phyloP scores from a whole-genome alignment of 257 asterid genomes.

The Leonotis leonurus region DNA sequence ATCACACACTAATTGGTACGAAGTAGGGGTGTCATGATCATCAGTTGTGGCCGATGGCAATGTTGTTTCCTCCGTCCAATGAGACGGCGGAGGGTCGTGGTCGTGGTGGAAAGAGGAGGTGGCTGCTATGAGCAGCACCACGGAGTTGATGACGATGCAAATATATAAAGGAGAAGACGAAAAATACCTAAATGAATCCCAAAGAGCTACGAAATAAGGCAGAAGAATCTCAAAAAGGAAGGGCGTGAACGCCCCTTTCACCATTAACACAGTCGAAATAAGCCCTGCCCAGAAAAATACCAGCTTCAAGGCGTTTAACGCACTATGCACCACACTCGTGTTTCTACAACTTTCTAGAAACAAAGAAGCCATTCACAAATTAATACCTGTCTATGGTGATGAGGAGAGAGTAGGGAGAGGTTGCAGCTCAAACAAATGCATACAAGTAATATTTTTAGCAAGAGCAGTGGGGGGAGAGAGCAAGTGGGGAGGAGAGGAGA shows the following conservation, averaged over 20 bases:
- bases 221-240: conserved; percentile 20
- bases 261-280: conserved; percentile 23
- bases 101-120: conserved; percentile 27
- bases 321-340: conserved; percentile 15
- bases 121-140: conserved; percentile 35
- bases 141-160: conserved; percentile 36
- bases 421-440: too few relatives aligned
- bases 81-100: neutral
- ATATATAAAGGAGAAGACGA: conserved; percentile 42
- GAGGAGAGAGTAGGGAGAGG: neutral
- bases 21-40: neutral
- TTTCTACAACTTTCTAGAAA: conserved; percentile 17
- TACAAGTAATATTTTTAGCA: too few relatives aligned
- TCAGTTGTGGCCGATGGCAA: neutral
- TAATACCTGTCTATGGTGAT: too few relatives aligned
- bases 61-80: neutral
- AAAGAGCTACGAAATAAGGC: conserved; percentile 18
- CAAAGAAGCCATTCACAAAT: conserved; percentile 21
- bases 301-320: conserved; percentile 28
- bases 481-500: too few relatives aligned
- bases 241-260: conserved; percentile 25
- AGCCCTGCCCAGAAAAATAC: conserved; percentile 36
- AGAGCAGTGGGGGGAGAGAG: neutral
- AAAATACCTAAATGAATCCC: conserved; percentile 22
- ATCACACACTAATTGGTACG: neutral